These are phyloP conservation scores for Penicillium bialowiezense DNA, from an alignment of 495 filamentous ascomycete species.

Conservation along the genomic window DNA sequence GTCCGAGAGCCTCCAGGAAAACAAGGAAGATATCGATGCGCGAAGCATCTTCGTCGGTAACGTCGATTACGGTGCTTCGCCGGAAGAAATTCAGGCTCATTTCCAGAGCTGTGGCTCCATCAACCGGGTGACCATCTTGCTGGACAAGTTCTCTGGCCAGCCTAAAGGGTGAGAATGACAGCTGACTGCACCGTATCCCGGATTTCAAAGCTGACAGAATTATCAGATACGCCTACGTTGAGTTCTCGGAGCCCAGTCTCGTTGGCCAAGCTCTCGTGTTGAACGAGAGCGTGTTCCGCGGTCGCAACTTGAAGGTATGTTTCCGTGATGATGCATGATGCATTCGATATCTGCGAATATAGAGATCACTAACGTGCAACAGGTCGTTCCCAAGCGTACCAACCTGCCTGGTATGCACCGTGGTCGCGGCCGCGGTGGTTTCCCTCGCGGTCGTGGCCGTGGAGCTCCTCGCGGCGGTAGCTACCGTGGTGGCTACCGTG, in stretches of 20 bases:
- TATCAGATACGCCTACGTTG: conserved; percentile 98
- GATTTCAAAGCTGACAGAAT: too few relatives aligned
- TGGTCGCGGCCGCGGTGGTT: conserved; percentile 68
- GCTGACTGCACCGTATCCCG: too few relatives aligned
- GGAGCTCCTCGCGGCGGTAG: conserved; percentile 68
- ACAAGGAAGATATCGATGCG: conserved; percentile 93
- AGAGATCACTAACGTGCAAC: conserved; percentile 1
- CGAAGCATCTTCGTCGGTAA: conserved; percentile 98
- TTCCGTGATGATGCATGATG: neutral
- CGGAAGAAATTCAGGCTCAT: conserved; percentile 98
- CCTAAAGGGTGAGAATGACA: conserved; percentile 80
- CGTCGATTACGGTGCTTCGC: conserved; percentile 96
- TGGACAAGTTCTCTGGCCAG: conserved; percentile 97
- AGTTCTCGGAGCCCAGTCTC: conserved; percentile 92
- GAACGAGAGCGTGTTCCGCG: conserved; percentile 96
- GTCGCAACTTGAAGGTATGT: conserved; percentile 85
- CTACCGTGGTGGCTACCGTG: conserved; percentile 78
- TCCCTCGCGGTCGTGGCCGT: conserved; percentile 63
- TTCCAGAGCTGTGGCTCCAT: conserved; percentile 98
- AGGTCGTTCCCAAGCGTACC: conserved; percentile 96
- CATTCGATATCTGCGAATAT: neutral
- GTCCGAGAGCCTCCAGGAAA: conserved; percentile 76
- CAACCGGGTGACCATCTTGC: conserved; percentile 94
- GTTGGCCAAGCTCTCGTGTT: conserved; percentile 91
- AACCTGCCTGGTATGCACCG: conserved; percentile 94